A percentile compares a stretch with the other conserved stretches of the same genome.
Conservation (phyloP, 352 stramenopile species). For the Stramenopiles sp. region DNA sequence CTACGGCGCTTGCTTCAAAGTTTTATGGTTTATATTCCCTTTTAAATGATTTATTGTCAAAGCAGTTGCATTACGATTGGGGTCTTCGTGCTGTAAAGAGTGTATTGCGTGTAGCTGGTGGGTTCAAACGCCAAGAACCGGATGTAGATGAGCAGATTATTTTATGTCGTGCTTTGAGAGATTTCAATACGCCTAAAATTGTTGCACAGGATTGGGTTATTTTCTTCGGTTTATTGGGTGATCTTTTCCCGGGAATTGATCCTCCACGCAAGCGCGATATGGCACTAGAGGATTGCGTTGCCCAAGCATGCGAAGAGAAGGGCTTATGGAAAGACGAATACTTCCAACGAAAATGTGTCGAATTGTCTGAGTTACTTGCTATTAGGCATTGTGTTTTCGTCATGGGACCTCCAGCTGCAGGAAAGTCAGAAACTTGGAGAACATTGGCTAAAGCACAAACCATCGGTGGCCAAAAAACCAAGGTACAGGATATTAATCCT, state of each 20-base stretch:
- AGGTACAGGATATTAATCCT: no score
- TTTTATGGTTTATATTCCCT: constrained; percentile 69
- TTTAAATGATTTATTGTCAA: constrained; percentile 52
- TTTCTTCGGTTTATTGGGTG: constrained; percentile 72
- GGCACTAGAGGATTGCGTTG: constrained; percentile 31
- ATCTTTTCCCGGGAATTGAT: constrained; percentile 78
- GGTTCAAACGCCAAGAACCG: constrained; percentile 60
- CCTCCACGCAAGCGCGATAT: constrained; percentile 68
- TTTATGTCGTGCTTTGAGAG: constrained; percentile 77
- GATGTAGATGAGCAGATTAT: constrained; percentile 63
- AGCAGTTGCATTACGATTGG: constrained; percentile 76
- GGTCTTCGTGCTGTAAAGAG: constrained; percentile 81
- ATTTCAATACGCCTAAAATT: constrained; percentile 86
- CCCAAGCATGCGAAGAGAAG: constrained; percentile 28
- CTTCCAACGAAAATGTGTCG: constrained; percentile 81
- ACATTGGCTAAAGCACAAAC: constrained; percentile 61
- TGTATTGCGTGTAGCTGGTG: constrained; percentile 77
- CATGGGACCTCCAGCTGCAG: constrained; percentile 71
- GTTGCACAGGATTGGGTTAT: constrained; percentile 68
- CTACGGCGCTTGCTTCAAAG: constrained; percentile 47
- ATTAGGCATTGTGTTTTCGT: constrained; percentile 88
- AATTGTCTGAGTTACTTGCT: constrained; percentile 78
- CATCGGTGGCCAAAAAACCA: constrained; percentile 56
- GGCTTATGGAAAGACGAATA: constrained; percentile 73
- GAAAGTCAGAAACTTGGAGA: constrained; percentile 84